A percentile compares a stretch with the other conserved stretches of the same genome.
Evolutionary conservation across 768 basidiomycete genomes (phyloP).

Genomic region (Lactarius sp.): DNA sequence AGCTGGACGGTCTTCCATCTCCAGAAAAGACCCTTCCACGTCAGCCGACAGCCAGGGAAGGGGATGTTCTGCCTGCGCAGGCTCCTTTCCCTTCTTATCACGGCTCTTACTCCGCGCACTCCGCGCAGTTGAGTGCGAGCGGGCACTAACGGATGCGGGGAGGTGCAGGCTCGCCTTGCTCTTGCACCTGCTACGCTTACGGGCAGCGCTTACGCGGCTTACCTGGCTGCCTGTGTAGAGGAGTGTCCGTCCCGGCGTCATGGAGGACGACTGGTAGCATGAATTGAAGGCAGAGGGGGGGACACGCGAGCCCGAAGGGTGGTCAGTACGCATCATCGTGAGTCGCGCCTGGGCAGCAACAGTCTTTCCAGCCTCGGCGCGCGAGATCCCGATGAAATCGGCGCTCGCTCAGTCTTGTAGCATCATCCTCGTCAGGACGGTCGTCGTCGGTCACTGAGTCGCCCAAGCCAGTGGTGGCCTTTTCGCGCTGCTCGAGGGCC

Average conservation of each 20-base stretch:
- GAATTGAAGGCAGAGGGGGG: not conserved
- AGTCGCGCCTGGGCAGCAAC: conserved; percentile 19
- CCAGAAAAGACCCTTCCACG: conserved; percentile 17
- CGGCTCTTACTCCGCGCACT: conserved; percentile 11
- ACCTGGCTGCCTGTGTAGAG: conserved; percentile 26
- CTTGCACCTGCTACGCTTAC: conserved; percentile 54
- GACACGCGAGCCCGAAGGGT: not conserved
- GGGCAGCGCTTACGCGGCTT: conserved; percentile 57
- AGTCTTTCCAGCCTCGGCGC: conserved; percentile 24
- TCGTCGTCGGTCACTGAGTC: conserved; percentile 20
- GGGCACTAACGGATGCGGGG: conserved; percentile 29
- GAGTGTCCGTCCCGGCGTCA: not conserved
- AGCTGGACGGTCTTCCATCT: conserved; percentile 19
- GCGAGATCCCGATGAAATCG: conserved; percentile 13
- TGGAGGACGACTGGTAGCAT: not conserved
- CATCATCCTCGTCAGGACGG: conserved; percentile 24
- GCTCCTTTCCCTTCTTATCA: conserved; percentile 16
- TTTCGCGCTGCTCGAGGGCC: conserved; percentile 20
- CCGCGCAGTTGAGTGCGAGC: not conserved
- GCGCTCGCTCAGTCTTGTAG: conserved; percentile 13
- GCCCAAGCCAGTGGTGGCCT: conserved; percentile 11
- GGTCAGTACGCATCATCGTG: conserved; percentile 10
- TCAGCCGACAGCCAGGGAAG: conserved; percentile 1
- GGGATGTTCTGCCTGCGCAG: not conserved
- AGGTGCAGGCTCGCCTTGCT: conserved; percentile 66